Base-by-base conservation (phyloP, 164 flowering plant genomes). In the Dillenia suffruticosa region DNA sequence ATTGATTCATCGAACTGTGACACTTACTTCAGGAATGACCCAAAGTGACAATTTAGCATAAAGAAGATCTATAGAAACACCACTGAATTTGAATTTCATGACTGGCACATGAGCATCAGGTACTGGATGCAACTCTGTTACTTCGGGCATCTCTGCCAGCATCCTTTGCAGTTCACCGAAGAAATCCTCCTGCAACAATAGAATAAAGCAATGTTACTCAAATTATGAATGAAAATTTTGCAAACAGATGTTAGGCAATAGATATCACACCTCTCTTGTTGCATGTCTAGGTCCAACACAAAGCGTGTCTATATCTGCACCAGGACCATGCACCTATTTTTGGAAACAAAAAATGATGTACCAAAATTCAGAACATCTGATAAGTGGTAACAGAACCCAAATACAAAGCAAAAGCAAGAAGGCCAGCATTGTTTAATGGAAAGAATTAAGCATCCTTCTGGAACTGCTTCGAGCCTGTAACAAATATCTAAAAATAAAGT, bases 51-150 rank as follows among this genome's bases (percentile, higher is more conserved):
- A 71, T 68, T 73, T 81, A 49, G 97, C 99, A 72, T 95, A 95
- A 17, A 95, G 89, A 65, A 92, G 94, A 66, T 95, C 99, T 49
- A 95, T 87, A 16, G 99, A 95, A 57, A 95, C 85, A 46, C 96
- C 96, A 70, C 52, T 82, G 67, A 92, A 88, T 66, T 92, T 91
- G 75, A 95, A 95, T 69, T 44, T 80, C 97, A 95, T 76, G 54
- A 95, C 96, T 14, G 99, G 99, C 16, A 95, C 99, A 82, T 88
- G 86, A 65, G 97, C 97, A 79, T 91, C 98, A 62, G 96, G 96
- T 32, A 94, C 97, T 17, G 97, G 94, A 48, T 89, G 97, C 77
- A 92, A 59, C 68, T 95, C 97, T 50, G 87, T 63, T 45, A 95
- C 97, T 81, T 95, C 99, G 63, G 89, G 83, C 94, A 85, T 88